Evolutionary conservation across 805 yeast species (phyloP), one percentile per base, ranked within the genome.

Genomic region (Komagataella pastoris): DNA sequence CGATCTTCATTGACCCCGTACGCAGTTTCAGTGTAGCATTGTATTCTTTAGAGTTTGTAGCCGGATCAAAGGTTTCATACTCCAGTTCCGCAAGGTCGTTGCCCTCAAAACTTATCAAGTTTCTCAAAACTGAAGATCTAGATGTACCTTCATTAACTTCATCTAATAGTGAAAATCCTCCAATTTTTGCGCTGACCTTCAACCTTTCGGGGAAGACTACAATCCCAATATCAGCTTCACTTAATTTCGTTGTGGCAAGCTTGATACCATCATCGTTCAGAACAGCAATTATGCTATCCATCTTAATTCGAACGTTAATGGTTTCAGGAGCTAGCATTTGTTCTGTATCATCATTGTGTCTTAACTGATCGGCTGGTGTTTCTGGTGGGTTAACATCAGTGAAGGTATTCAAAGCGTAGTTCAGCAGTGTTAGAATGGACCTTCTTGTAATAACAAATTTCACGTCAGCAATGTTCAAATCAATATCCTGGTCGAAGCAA

Each of bases 341-440:
- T 54, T 76, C 77, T 44, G 74, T 68, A n/a, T 73, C 78, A 55
- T 76, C 76, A 58, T 83, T 83, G 58, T 85, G 90, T 52, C 83
- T 79, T 53, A 85, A 69, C 30, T 72, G 80, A 67, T 83, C 90
- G 0, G 89, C 83, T 0, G 88, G 86, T 1, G 80, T 69, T 47
- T 79, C 80, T 5, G 77, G 78, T 1, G 85, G 82, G 55, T 79
- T 75, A 0, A 96, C 96, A 64, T 83, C 83, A 0, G 97, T 85
- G 63, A 93, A 93, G 0, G 98, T 93, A 47, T 88, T 85, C 59
- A 90, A 69, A 1, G 85, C 72, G 63, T 83, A 93, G 63, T 89
- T 91, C 56, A 91, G 66, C 12, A 93, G 68, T 1, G 95, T 84
- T 54, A 93, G 71, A 14, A 86, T 66, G 1, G 95, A 85, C 60